Evolutionary conservation across 192 early-diverging fungal genomes (phyloP).

Genomic region (Podila minutissima): DNA sequence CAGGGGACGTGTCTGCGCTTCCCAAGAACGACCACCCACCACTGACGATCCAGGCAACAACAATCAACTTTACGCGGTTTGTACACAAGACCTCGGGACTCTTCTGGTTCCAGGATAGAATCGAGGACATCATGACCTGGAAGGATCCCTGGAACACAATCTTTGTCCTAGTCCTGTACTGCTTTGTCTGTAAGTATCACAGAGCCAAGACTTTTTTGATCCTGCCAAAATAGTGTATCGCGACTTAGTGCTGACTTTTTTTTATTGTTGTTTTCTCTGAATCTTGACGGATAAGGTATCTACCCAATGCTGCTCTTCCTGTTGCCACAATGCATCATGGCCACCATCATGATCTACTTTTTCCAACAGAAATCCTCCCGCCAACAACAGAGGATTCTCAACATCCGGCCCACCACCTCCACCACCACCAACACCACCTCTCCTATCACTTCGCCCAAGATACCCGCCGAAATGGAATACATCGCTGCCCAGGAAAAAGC

Average conservation of each 20-base stretch:
- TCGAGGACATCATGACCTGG: conserved; percentile 76
- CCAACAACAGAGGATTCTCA: conserved; percentile 35
- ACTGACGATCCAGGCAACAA: conserved; percentile 71
- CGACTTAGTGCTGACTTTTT: not conserved
- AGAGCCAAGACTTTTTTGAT: not conserved
- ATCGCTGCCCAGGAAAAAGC: conserved; percentile 29
- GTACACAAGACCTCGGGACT: conserved; percentile 69
- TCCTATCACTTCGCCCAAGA: not conserved
- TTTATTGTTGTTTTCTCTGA: not conserved
- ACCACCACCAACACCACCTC: not conserved
- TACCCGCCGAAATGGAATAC: conserved; percentile 20
- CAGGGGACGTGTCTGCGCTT: conserved; percentile 28
- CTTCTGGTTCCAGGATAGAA: conserved; percentile 69
- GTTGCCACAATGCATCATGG: conserved; percentile 61
- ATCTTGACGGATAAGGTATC: conserved; percentile 55
- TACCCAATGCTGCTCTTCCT: conserved; percentile 66
- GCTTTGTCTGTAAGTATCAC: conserved; percentile 60
- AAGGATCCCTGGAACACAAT: conserved; percentile 72
- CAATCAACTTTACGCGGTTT: conserved; percentile 76
- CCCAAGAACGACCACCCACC: conserved; percentile 63
- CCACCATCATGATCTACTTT: conserved; percentile 61
- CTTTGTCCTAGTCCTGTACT: conserved; percentile 59
- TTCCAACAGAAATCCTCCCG: conserved; percentile 58
- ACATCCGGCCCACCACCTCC: conserved; percentile 13
- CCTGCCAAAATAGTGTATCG: not conserved